Conservation (phyloP, 495 filamentous ascomycete genomes). For the Neurospora sp. region DNA sequence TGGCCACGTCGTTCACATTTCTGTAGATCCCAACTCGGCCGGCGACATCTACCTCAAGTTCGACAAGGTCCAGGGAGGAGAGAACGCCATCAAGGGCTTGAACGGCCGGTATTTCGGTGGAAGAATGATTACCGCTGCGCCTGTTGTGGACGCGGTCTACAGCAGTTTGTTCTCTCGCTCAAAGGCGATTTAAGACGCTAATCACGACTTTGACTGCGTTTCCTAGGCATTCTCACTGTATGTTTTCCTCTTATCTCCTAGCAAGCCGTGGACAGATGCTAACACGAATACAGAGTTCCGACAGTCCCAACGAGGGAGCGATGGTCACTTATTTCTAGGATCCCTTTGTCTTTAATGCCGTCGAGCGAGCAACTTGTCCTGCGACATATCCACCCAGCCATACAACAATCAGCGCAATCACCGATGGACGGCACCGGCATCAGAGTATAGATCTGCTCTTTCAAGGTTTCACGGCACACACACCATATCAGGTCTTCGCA, state of each 20-base stretch:
- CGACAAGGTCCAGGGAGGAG: slow-evolving; percentile 83
- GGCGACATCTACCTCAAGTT: slow-evolving; percentile 99
- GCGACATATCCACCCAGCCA: background rate
- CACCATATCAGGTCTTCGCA: background rate
- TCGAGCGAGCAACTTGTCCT: background rate
- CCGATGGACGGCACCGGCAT: background rate
- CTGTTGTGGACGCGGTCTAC: slow-evolving; percentile 97
- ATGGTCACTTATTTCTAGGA: background rate
- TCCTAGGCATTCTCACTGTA: slow-evolving; percentile 29
- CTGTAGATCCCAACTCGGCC: slow-evolving; percentile 82
- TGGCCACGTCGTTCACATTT: slow-evolving; percentile 95
- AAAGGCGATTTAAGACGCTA: slow-evolving; percentile 55
- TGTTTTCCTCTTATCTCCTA: no score
- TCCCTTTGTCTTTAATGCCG: background rate
- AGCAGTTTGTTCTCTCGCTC: slow-evolving; percentile 89
- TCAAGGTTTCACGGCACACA: background rate
- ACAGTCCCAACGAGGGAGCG: background rate
- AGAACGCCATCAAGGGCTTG: slow-evolving; percentile 94
- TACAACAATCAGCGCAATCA: background rate
- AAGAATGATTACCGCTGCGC: slow-evolving; percentile 79
- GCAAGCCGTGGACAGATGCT: no score
- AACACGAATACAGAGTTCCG: background rate
- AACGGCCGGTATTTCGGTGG: slow-evolving; percentile 95
- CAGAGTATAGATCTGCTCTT: no score
- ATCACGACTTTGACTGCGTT: slow-evolving; percentile 30